Base-by-base conservation (phyloP, 1,139 yeast genomes). In the Yamadazyma diospyri region DNA sequence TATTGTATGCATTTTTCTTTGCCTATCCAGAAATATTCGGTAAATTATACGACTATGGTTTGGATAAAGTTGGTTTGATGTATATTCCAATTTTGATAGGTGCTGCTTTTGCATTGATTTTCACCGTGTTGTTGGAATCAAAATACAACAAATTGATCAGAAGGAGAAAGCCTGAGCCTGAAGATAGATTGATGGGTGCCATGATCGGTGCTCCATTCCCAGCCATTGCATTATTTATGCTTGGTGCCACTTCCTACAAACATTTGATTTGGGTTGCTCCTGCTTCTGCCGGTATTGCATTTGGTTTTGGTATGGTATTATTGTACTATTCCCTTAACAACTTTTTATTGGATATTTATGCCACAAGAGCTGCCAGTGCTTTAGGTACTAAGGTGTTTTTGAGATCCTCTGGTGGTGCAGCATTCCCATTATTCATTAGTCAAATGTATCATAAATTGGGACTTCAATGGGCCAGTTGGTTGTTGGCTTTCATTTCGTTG, bases 191-290 rank as follows among this genome's bases (percentile, higher is more conserved):
- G 29, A 51, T 84, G 33, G 96, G 95, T 45, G 95, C 95, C 27
- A 81, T 85, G 86, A 65, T 88, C 43, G 95, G 96, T 35, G 74
- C 94, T 21, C 94, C 95, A 20, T 84, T 86, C 66, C 88, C 95
- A 16, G 89, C 94, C 19, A 79, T 84, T 53, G 84, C 95, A 0
- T 64, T 87, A 38, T 87, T 88, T 67, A 85, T 87, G 46, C 67
- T 87, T 35, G 97, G 96, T 53, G 95, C 95, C 13, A 87, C 96
- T 4, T 78, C 94, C 0, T 78, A 72, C 48, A 75, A 82, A 45
- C 81, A 78, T 45, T 72, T 87, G 42, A 80, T 86, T 39, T 87
- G 96, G 95, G 95, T 88, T 25, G 96, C 95, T 16, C 96, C 96
- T 11, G 94, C 95, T 6, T 83, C 94, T 16, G 73, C 94, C 2